Evolutionary conservation across 345 rosid species (phyloP), one percentile per base, ranked within the genome.

Genomic region (Populus deltoides): DNA sequence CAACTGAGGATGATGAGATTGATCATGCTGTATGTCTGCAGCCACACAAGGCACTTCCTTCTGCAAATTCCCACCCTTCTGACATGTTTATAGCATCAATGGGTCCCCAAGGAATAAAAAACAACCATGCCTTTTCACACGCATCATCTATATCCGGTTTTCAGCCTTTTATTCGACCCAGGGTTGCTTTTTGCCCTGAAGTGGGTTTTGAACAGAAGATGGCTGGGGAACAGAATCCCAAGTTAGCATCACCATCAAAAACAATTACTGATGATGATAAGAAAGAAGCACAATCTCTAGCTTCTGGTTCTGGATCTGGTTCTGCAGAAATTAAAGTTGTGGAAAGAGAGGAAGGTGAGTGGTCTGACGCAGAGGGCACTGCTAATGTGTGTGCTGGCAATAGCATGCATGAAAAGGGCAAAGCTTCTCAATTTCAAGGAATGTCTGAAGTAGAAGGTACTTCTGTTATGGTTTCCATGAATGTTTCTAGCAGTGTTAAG

Each of bases 341-440:
- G 41, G 99, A 94, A 81, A 92, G 93, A 86, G 99, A 97, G 90
- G 99, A 97, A 90, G 98, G 99, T 77, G 99, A 97, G 84, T 93
- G 91, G 97, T 90, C 88, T 55, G 98, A 93, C 77, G 83, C 85
- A 6, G 99, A 92, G 85, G 90, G 85, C 67, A 75, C 84, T 39
- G 83, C 83, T 66, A 87, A 82, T 81, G 85, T 74, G 12, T 38
- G 55, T 79, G 81, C 75, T 24, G 59, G 80, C 39, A 66, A 59
- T 81, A 45, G 68, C 39, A 47, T 82, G 68, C 80, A 7, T 74
- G 90, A 83, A 70, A 85, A 78, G 62, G 85, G 83, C 35, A 83
- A 78, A 80, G 74, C 79, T 79, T 84, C 82, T 20, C 85, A 77
- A 75, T 87, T 83, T 51, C 82, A 66, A 63, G 87, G 43, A 76